Evolutionary conservation across 192 early-diverging fungal genomes (phyloP).

Genomic region (Coemansia sp.): DNA sequence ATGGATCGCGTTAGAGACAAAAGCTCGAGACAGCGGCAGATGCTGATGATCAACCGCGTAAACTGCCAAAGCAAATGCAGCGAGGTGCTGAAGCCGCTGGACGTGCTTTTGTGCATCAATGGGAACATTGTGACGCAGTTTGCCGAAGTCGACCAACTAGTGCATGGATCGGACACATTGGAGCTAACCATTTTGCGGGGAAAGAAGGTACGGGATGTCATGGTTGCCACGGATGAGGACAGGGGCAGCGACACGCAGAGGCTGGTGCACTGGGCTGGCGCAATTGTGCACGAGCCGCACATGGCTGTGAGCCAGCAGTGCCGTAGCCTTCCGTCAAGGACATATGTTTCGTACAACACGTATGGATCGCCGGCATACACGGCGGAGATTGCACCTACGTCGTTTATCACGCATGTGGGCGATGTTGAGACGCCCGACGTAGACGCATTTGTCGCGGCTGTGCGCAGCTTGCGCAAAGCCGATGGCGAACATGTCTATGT

Average conservation of each 20-base stretch:
- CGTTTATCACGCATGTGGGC: conserved; percentile 69
- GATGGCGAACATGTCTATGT: conserved; percentile 57
- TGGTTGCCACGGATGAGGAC: conserved; percentile 3
- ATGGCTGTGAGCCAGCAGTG: conserved; percentile 70
- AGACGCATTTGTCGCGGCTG: conserved; percentile 61
- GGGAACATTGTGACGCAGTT: conserved; percentile 63
- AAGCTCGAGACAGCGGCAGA: conserved; percentile 31
- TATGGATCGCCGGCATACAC: conserved; percentile 69
- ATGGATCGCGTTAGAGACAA: conserved; percentile 60
- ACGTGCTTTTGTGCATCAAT: conserved; percentile 64
- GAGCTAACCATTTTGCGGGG: conserved; percentile 64
- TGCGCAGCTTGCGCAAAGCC: conserved; percentile 35
- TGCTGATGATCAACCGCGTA: conserved; percentile 52
- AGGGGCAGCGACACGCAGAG: conserved; percentile 29
- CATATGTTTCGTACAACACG: conserved; percentile 64
- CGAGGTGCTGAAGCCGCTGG: conserved; percentile 63
- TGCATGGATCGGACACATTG: conserved; percentile 53
- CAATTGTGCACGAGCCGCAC: conserved; percentile 70
- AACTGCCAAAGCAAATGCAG: conserved; percentile 6
- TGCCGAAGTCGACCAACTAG: conserved; percentile 56
- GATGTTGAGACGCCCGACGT: conserved; percentile 59
- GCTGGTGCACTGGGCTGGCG: conserved; percentile 82
- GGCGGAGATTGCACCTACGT: conserved; percentile 59
- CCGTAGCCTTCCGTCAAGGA: conserved; percentile 59
- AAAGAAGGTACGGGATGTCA: conserved; percentile 51